Evolutionary conservation across 345 rosid genomes (phyloP).

Genomic region (Moricandia moricandioides): DNA sequence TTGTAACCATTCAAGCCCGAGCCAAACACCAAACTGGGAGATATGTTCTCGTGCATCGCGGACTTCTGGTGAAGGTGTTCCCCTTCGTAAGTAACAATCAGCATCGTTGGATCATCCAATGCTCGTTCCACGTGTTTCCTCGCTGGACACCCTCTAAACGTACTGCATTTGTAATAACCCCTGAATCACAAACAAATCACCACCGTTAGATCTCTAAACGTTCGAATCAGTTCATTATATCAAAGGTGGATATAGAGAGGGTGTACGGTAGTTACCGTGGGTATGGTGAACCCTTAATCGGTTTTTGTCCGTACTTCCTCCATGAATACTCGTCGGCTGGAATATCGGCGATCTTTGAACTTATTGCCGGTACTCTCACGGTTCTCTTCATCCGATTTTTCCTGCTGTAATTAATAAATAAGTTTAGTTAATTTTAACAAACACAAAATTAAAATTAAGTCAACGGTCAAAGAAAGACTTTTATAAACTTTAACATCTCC

Average conservation of each 20-base stretch:
- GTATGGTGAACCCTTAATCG: conserved; percentile 88
- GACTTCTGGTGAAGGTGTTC: conserved; percentile 69
- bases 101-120: conserved; percentile 70
- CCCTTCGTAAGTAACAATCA: conserved; percentile 85
- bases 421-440: not conserved
- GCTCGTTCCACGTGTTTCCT: conserved; percentile 94
- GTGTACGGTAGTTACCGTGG: conserved; percentile 58
- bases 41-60: conserved; percentile 45
- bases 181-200: conserved; percentile 34
- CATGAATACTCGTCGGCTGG: conserved; percentile 86
- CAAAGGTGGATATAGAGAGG: conserved; percentile 11
- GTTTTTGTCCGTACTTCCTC: conserved; percentile 97
- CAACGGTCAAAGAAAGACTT: conserved; percentile 11
- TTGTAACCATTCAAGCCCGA: conserved; percentile 37
- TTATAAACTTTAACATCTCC: not conserved
- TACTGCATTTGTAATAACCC: conserved; percentile 89
- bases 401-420: conserved; percentile 34
- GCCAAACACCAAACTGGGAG: conserved; percentile 44
- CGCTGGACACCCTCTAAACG: conserved; percentile 80
- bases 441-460: not conserved
- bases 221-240: not conserved
- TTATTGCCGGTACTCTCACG: conserved; percentile 73
- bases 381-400: conserved; percentile 73
- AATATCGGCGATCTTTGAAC: conserved; percentile 80
- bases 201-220: conserved; percentile 12